Conservation (phyloP, 768 basidiomycete genomes). For the Tylopilus sp. region DNA sequence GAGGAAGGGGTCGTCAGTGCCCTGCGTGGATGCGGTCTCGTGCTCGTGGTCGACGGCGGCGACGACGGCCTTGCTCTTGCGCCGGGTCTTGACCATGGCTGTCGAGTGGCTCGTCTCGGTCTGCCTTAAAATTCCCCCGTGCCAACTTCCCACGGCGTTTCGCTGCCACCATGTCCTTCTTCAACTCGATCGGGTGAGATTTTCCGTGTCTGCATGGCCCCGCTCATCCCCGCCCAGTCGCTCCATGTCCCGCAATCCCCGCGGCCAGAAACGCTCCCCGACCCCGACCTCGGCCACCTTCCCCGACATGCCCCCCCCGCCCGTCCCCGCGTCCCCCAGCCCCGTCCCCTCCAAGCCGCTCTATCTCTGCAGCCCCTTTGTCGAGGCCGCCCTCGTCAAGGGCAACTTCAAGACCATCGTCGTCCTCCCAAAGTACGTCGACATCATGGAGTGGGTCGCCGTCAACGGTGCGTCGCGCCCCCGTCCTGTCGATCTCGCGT, state of each 20-base stretch:
- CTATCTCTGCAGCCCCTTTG: slow-evolving; percentile 92
- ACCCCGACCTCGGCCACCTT: slow-evolving; percentile 71
- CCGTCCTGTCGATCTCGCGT: neutral
- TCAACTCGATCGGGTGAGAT: slow-evolving; percentile 79
- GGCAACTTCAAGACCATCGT: slow-evolving; percentile 99
- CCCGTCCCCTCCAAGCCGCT: slow-evolving; percentile 52
- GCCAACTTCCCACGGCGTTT: neutral
- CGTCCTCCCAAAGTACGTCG: slow-evolving; percentile 91
- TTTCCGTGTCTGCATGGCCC: slow-evolving; percentile 5
- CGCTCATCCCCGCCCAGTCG: slow-evolving; percentile 43
- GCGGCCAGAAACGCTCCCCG: slow-evolving; percentile 66
- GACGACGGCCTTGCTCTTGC: slow-evolving; percentile 54
- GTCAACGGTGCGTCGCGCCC: slow-evolving; percentile 71
- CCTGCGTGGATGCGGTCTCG: slow-evolving; percentile 32
- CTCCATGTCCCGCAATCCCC: slow-evolving; percentile 72
- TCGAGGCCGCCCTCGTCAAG: slow-evolving; percentile 92
- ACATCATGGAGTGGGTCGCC: slow-evolving; percentile 96
- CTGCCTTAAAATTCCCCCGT: neutral
- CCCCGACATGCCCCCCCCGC: slow-evolving; percentile 42
- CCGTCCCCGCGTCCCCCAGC: slow-evolving; percentile 39
- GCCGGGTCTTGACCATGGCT: slow-evolving; percentile 48
- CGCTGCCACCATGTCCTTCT: slow-evolving; percentile 63
- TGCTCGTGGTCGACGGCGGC: slow-evolving; percentile 30
- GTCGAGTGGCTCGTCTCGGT: neutral
- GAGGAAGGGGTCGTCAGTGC: slow-evolving; percentile 34